Conservation (phyloP, 1,139 yeast genomes). For the Zygosaccharomyces pseudobailii region DNA sequence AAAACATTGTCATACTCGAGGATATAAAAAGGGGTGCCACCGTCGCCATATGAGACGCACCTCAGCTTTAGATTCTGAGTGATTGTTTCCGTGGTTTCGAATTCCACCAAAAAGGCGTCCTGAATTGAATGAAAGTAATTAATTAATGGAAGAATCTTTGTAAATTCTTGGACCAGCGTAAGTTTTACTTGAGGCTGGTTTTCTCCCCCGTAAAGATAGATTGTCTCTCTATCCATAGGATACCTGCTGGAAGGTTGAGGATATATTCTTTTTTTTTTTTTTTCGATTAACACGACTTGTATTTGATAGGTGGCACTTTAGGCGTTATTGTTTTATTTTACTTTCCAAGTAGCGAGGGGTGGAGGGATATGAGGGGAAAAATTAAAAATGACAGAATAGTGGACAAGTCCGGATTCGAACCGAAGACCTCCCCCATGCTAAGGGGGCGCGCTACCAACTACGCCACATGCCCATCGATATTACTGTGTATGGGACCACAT, state of each 20-base stretch:
- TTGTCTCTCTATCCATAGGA: conserved; percentile 13
- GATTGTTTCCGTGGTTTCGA: conserved; percentile 25
- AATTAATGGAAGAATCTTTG: conserved; percentile 13
- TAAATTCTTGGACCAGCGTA: conserved; percentile 19
- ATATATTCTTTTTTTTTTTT: too few relatives aligned
- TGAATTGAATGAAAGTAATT: conserved; percentile 22
- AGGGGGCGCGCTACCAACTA: conserved; percentile 18
- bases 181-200: conserved; percentile 24
- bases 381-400: conserved; percentile 13
- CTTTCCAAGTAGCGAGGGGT: neutral
- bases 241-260: neutral
- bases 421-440: conserved; percentile 18
- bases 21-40: conserved; percentile 21
- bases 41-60: conserved; percentile 16
- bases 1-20: conserved; percentile 25
- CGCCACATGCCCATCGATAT: conserved; percentile 11
- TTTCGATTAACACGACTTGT: too few relatives aligned
- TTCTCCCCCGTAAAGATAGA: conserved; percentile 27
- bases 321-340: neutral
- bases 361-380: neutral
- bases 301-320: too few relatives aligned
- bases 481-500: too few relatives aligned
- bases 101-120: conserved; percentile 24
- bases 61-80: conserved; percentile 29
- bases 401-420: conserved; percentile 17